Evolutionary conservation across 2,329 filamentous ascomycete genomes (phyloP), one percentile per base, ranked within the genome.

Genomic region (Tolypocladium endophyticum): DNA sequence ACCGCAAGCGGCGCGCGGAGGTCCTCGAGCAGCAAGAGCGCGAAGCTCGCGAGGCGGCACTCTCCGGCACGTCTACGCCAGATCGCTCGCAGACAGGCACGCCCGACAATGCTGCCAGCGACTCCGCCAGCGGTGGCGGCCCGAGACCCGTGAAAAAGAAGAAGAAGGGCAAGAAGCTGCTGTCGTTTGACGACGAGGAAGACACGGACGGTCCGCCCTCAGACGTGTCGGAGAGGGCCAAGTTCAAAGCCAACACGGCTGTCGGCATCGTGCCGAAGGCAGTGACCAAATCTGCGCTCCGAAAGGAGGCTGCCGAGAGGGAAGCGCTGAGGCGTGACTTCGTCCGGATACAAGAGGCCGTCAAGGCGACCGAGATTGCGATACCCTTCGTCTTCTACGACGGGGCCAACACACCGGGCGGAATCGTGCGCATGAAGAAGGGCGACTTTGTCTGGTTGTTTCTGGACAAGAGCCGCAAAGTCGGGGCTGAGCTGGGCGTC

Each of bases 361-460:
- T 97, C 64, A 96, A 95, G 75, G 85, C 85, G 25, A 92, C 92
- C 11, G 92, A 97, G 69, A 89, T 99, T 59, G 81, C 89, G 20
- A 87, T 99, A 38, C 94, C 94, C 0, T 99, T 97, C 72, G 90
- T 97, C 4, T 97, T 97, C 71, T 97, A 97, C 75, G 93, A 97
- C 66, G 94, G 94, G 20, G 90, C 90, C 28, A 93, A 95, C 71
- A 88, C 89, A 14, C 89, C 92, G 0, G 91, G 92, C 20, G 92
- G 93, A 1, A 83, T 83, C 18, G 92, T 93, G 55, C 87, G 87
- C 61, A 84, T 97, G 57, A 96, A 92, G 73, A 99, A 99, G 74
- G 93, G 94, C 12, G 94, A 97, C 69, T 88, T 86, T 60, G 81
- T 95, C 33, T 97, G 94, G 94, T 77, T 97, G 1, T 96, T 97